Evolutionary conservation across 805 yeast species (phyloP).

Genomic region (Zygotorulaspora danielsina): DNA sequence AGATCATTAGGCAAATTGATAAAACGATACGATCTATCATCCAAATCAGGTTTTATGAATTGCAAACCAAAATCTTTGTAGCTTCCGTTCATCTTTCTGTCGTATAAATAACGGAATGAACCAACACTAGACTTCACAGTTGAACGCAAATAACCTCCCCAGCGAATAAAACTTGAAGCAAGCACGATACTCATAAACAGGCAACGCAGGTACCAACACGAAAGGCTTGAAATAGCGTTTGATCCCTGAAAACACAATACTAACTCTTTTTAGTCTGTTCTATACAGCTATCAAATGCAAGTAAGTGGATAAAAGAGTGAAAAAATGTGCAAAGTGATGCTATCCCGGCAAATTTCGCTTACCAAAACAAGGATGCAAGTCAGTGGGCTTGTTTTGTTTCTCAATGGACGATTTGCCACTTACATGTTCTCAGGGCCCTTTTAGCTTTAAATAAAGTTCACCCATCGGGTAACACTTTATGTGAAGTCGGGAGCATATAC

Average conservation of each 20-base stretch:
- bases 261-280: too few species aligned
- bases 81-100: slow-evolving; percentile 7
- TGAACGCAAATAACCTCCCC: not conserved
- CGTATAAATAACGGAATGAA: not conserved
- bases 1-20: slow-evolving; percentile 56
- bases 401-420: too few species aligned
- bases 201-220: not conserved
- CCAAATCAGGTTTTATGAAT: slow-evolving; percentile 46
- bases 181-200: not conserved
- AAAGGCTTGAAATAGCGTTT: too few species aligned
- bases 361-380: too few species aligned
- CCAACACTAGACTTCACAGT: not conserved
- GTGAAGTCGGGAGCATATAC: not conserved
- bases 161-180: not conserved
- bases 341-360: too few species aligned
- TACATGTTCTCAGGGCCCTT: too few species aligned
- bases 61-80: slow-evolving; percentile 19
- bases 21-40: slow-evolving; percentile 71
- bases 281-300: too few species aligned
- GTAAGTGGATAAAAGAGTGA: too few species aligned
- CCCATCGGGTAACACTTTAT: not conserved
- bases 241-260: too few species aligned
- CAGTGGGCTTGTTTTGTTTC: not conserved
- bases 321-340: too few species aligned
- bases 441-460: too few species aligned